Base-by-base conservation (phyloP, 257 asterid species). In the Capsicum pubescens region DNA sequence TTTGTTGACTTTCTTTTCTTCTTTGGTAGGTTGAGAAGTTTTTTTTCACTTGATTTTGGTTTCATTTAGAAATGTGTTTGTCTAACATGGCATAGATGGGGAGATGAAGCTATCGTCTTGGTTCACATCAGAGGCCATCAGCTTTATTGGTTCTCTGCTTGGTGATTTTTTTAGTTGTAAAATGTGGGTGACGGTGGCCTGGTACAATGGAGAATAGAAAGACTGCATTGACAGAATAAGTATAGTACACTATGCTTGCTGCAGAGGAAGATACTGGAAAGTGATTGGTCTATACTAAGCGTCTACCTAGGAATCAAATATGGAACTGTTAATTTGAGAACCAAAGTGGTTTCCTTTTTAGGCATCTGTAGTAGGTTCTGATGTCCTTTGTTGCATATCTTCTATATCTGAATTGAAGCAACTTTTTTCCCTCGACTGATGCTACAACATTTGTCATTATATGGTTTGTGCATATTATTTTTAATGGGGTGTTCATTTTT, bases 161-260 rank as follows among this genome's bases (percentile, higher is more conserved):
- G 52, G 7, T 68, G 80, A 67, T 11, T 48, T 48, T 12, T 72
- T 72, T 1, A 48, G 32, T 48, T 72, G 55, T 72, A 21, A 72
- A 19, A n/a, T 72, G 36, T n/a, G n/a, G 59, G 57, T 21, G 80
- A 11, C 19, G 13, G 11, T 72, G 59, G 16, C 80, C 42, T 48
- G 58, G 79, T 72, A 74, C 80, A 13, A 74, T 21, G 48, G 80
- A 48, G 44, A 54, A 52, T 74, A 74, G 60, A 74, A 50, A 74
- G 35, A 21, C 44, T 50, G 80, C 42, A 48, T 60, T 50, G 35
- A 50, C 80, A 74, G 60, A 48, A 72, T 52, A 72, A 19, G 14
- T 46, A 17, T 74, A 19, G 44, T 67, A 35, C 74, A 7, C 35
- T 14, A 35, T 67, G 74, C 12, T 14, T 14, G 50, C 46, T 7